Percentiles rank a stretch among this genome's conserved stretches.
phyloP scores from a whole-genome alignment of 352 stramenopile genomes.

The Phytophthora vignae region DNA sequence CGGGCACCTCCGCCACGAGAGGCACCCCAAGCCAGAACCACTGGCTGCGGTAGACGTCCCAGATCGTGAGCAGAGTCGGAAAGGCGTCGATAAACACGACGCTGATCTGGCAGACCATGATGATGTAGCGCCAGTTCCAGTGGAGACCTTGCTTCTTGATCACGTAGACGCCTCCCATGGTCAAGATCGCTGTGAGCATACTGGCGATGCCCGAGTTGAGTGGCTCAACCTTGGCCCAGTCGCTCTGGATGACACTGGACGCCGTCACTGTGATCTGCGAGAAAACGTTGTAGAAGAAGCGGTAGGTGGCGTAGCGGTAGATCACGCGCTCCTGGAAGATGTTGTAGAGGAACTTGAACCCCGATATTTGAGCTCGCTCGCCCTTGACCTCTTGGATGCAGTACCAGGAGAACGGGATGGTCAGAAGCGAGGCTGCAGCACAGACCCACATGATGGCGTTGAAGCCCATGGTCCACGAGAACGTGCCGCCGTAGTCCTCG shows the following conservation, averaged over 20 bases:
- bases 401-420: conserved; percentile 43
- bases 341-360: conserved; percentile 49
- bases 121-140: conserved; percentile 63
- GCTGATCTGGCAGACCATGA: conserved; percentile 43
- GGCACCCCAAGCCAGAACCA: conserved; percentile 70
- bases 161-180: conserved; percentile 35
- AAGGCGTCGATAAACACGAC: conserved; percentile 54
- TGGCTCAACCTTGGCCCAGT: conserved; percentile 61
- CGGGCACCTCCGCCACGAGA: conserved; percentile 49
- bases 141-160: conserved; percentile 51
- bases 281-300: conserved; percentile 55
- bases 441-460: conserved; percentile 60
- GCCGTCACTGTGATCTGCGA: conserved; percentile 54
- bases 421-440: conserved; percentile 33
- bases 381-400: conserved; percentile 51
- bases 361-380: conserved; percentile 29
- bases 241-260: conserved; percentile 51
- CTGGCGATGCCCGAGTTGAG: conserved; percentile 60
- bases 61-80: conserved; percentile 63
- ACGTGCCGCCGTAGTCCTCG: conserved; percentile 49
- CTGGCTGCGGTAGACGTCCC: conserved; percentile 61
- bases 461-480: conserved; percentile 64
- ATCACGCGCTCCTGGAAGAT: conserved; percentile 51
- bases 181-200: conserved; percentile 52
- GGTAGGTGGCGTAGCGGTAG: conserved; percentile 57